phyloP scores from a whole-genome alignment of 2,329 filamentous ascomycete species.

The Onygenales sp. region DNA sequence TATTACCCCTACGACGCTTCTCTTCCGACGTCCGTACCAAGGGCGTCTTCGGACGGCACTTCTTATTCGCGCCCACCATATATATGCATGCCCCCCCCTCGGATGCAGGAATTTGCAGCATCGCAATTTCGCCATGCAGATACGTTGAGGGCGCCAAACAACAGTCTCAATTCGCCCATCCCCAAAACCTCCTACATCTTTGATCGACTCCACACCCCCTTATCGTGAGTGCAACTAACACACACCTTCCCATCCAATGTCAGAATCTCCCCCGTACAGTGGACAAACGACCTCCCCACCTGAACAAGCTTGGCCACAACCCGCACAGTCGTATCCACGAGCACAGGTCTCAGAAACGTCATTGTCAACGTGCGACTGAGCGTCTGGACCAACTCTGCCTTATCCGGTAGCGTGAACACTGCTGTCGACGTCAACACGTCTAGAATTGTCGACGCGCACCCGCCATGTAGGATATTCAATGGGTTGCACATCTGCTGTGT shows the following conservation, averaged over 20 bases:
- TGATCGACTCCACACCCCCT: not conserved
- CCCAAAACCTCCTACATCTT: not conserved
- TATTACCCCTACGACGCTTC: too few relatives aligned
- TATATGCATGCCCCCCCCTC: too few relatives aligned
- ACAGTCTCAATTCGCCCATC: not conserved
- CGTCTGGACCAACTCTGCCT: conserved; percentile 53
- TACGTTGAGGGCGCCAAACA: too few relatives aligned
- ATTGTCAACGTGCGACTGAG: conserved; percentile 57
- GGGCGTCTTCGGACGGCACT: too few relatives aligned
- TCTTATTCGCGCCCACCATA: too few relatives aligned
- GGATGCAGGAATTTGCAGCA: too few relatives aligned
- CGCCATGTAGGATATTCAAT: conserved; percentile 82
- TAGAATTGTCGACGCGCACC: conserved; percentile 58
- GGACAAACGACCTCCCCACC: conserved; percentile 44
- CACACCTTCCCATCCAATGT: conserved; percentile 39
- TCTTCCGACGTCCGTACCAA: too few relatives aligned
- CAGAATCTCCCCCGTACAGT: conserved; percentile 46
- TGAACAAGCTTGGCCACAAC: conserved; percentile 50
- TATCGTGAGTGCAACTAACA: conserved; percentile 3
- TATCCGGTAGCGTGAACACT: conserved; percentile 45
- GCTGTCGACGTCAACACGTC: conserved; percentile 55
- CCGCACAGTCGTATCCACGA: conserved; percentile 40
- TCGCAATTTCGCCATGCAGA: too few relatives aligned
- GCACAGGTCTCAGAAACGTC: conserved; percentile 56
- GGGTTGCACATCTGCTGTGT: conserved; percentile 85